Evolutionary conservation across 352 stramenopile genomes (phyloP).

Genomic region (Phytophthora sojae): DNA sequence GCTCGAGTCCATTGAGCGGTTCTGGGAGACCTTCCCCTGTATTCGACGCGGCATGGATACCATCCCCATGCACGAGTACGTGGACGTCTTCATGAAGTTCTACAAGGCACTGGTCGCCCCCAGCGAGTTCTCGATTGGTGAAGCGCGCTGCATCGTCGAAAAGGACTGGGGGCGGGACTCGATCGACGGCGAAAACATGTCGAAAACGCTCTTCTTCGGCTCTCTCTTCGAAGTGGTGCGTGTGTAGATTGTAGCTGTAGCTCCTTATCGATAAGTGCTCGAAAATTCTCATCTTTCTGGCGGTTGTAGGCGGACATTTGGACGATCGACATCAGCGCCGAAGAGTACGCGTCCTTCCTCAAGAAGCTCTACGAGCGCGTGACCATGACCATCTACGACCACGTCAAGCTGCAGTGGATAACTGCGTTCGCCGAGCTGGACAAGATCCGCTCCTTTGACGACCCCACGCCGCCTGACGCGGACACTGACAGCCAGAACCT

Average conservation of each 20-base stretch:
- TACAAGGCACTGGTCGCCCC: conserved; percentile 79
- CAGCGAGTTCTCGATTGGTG: conserved; percentile 74
- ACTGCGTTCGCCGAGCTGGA: conserved; percentile 80
- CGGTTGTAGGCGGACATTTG: conserved; percentile 75
- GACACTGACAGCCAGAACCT: conserved; percentile 19
- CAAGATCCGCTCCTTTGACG: conserved; percentile 69
- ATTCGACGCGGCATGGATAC: conserved; percentile 54
- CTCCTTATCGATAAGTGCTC: neutral
- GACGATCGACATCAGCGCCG: conserved; percentile 68
- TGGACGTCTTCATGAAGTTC: conserved; percentile 86
- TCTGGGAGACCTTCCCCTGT: conserved; percentile 78
- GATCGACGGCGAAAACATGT: conserved; percentile 58
- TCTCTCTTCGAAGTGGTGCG: conserved; percentile 80
- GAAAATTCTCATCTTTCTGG: neutral
- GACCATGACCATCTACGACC: conserved; percentile 56
- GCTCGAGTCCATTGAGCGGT: conserved; percentile 58
- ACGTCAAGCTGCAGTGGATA: conserved; percentile 69
- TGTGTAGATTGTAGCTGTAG: neutral
- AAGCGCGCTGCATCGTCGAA: conserved; percentile 77
- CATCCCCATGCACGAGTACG: conserved; percentile 67
- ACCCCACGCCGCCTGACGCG: conserved; percentile 33
- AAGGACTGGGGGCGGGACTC: conserved; percentile 78
- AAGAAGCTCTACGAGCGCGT: conserved; percentile 82
- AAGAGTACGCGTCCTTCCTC: conserved; percentile 75
- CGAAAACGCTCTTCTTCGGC: conserved; percentile 62